Evolutionary conservation across 768 basidiomycete species (phyloP).

Genomic region (Suillus plorans): DNA sequence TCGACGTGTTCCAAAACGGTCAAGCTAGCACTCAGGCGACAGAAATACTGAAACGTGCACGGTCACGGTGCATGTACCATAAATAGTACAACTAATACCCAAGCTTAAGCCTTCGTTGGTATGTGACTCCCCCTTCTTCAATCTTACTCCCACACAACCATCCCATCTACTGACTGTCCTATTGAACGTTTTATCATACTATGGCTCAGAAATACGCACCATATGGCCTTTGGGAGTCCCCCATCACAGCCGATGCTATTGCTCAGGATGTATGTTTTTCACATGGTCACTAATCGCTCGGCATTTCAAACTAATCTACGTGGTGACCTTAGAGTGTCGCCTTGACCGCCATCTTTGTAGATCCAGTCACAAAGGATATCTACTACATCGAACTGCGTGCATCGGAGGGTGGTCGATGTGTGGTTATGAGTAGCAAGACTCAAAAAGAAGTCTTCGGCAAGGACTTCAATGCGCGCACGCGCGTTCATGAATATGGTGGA

Average conservation of each 20-base stretch:
- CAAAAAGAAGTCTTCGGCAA: conserved; percentile 50
- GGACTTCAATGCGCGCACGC: conserved; percentile 54
- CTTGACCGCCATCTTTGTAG: conserved; percentile 50
- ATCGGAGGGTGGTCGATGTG: conserved; percentile 51
- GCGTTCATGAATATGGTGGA: conserved; percentile 75
- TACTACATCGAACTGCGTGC: conserved; percentile 65
- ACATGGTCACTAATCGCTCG: background rate
- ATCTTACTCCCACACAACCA: background rate
- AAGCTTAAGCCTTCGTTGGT: background rate
- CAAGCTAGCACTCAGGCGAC: background rate
- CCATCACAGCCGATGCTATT: conserved; percentile 52
- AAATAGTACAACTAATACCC: background rate
- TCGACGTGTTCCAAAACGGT: background rate
- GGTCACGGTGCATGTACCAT: background rate
- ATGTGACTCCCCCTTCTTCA: background rate
- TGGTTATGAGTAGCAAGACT: conserved; percentile 52
- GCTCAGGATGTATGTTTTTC: conserved; percentile 41
- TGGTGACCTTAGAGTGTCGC: conserved; percentile 23
- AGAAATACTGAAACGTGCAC: background rate
- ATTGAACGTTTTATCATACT: background rate
- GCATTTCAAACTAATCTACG: background rate
- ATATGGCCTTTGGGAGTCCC: conserved; percentile 63
- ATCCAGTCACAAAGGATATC: conserved; percentile 42
- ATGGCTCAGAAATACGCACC: conserved; percentile 37
- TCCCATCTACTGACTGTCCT: background rate